Percentiles rank a stretch among this genome's conserved stretches.
Conservation (phyloP, 345 rosid species). For the Syzygium jambos region DNA sequence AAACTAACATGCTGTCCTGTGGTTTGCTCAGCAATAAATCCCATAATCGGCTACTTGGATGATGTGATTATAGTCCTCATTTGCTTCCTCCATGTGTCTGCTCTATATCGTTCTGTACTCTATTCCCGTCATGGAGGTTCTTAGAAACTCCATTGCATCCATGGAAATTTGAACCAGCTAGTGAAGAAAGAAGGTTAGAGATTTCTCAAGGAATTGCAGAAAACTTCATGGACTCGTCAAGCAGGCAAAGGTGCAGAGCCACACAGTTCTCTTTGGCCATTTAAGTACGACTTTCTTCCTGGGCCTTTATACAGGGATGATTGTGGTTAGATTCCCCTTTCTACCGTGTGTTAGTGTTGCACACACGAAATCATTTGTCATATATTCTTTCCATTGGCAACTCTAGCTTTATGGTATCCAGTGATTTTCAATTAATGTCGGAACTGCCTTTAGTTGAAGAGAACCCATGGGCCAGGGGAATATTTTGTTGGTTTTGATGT, state of each 20-base stretch:
- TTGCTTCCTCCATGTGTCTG: slow-evolving; percentile 79
- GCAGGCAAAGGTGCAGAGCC: not conserved
- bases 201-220: not conserved
- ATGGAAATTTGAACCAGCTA: not conserved
- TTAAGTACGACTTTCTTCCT: not conserved
- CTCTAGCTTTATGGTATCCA: not conserved
- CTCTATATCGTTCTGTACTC: slow-evolving; percentile 78
- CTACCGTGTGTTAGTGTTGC: not conserved
- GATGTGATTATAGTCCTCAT: slow-evolving; percentile 58
- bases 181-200: not conserved
- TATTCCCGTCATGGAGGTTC: slow-evolving; percentile 70
- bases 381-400: not conserved
- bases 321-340: not conserved
- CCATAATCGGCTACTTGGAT: slow-evolving; percentile 73
- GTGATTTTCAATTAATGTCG: not conserved
- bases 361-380: not conserved
- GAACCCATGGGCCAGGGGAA: not conserved
- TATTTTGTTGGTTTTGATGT: not conserved
- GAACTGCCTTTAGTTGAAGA: not conserved
- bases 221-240: not conserved
- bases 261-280: not conserved
- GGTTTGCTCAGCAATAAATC: slow-evolving; percentile 44
- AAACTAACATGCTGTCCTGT: not conserved
- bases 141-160: slow-evolving; percentile 1
- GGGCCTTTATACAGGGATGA: not conserved